Base-by-base conservation (phyloP, 1,139 yeast species). In the Geotrichum reessii region DNA sequence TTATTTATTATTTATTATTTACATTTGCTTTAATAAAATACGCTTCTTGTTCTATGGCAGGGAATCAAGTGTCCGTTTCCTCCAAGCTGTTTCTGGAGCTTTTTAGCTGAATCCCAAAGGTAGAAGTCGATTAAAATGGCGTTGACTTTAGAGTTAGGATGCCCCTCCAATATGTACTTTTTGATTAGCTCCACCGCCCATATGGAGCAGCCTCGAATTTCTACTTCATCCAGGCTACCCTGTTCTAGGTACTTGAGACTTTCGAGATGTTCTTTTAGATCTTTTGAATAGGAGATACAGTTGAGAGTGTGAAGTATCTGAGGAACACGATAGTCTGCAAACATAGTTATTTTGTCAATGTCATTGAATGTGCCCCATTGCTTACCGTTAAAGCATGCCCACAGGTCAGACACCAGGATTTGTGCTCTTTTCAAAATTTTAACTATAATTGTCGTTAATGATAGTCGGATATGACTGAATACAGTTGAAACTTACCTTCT, bases 251-350 rank as follows among this genome's bases (percentile, higher is more conserved):
- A 60, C 37, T 63, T 42, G 17, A 66, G 66, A 11, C 47, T 47
- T 19, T 58, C 57, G 17, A 74, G 56, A 12, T 65, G 65, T 8
- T 50, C 33, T 12, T 63, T 64, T 25, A 76, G 67, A 14, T 47
- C 55, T 2, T 63, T 60, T 0, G 76, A 69, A 61, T 76, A 76
- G 25, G 63, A 52, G n/a, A 76, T 55, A 53, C 77, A 74, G 12
- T 74, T 73, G 24, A 76, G 65, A 17, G 65, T 64, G 51, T 71
- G 68, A 33, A 76, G 68, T 11, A 76, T 76, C 62, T 76, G 79
- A 0, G 79, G 80, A 5, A 76, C 80, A 14, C 79, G 68, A 60
- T 76, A 76, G 62, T 76, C 79, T 12, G 79, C 79, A 67, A 76
- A 76, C 80, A 76, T 76, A n/a, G 79, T 76, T 51, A 76, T 65